Base-by-base conservation (phyloP, 495 filamentous ascomycete genomes). In the Aspergillus sclerotioniger region DNA sequence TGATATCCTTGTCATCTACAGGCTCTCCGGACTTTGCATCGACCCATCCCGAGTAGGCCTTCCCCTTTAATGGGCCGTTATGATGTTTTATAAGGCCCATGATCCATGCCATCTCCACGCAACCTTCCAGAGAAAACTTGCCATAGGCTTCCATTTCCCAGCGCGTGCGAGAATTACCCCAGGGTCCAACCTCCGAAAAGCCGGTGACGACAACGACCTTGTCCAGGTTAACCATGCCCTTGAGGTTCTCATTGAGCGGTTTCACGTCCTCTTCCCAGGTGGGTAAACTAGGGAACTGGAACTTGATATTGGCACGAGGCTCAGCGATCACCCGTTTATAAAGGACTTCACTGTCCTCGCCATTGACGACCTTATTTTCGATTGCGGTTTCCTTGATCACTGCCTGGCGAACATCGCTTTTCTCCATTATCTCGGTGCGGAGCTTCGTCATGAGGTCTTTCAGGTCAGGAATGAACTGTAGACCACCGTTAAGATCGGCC, bases 61-160 rank as follows among this genome's bases (percentile, higher is more conserved):
- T 88, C 69, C 95, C 94, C 76, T 98, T 98, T 69, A 99, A 86
- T 8, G 91, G 90, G n/a, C 94, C 95, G 62, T 98, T 97, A 77
- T 96, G 90, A 70, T 99, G 95, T 77, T 90, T 96, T 75, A 99
- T 98, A 56, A 98, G 87, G 56, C 95, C 95, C 94, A 98, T 99
- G 68, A 99, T 90, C 94, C 94, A 99, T 31, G 94, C 91, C 94
- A 99, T 98, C 74, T 99, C 94, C 57, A 99, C 88, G 67, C 94
- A 98, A 16, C 94, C 94, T 73, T 98, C 94, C 16, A 98, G 85
- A 16, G 95, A 98, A 79, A 99, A 99, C 67, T 95, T 81, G 64
- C 94, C 94, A 62, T 92, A 84, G 10, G 95, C 91, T 74, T 99
- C 94, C 92, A 98, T 99, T 76, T 99, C 92, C 94, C 94, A 99